A percentile compares a stretch with the other conserved stretches of the same genome.
Conservation (phyloP, 305 asterid species). For the Rubia balearica region DNA sequence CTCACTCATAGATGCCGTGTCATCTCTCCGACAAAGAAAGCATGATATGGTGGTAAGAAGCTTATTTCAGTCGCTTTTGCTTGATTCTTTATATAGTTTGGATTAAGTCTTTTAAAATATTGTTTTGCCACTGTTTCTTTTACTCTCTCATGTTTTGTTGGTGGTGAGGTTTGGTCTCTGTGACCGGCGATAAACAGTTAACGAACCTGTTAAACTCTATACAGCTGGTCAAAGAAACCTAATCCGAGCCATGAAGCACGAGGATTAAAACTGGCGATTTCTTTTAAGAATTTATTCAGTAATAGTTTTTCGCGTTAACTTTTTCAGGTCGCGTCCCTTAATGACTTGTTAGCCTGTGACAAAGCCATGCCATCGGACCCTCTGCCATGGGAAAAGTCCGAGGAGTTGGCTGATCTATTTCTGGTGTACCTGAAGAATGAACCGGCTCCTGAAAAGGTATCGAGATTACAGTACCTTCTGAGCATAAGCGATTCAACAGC, state of each 20-base stretch:
- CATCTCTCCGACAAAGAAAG: constrained; percentile 79
- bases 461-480: constrained; percentile 73
- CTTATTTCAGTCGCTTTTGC: constrained; percentile 4
- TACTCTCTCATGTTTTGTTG: neutral
- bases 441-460: constrained; percentile 51
- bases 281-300: neutral
- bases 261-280: neutral
- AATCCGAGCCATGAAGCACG: too few relatives aligned
- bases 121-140: neutral
- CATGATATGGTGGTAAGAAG: constrained; percentile 64
- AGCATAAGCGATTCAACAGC: constrained; percentile 72
- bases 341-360: constrained; percentile 88
- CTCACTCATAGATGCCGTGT: constrained; percentile 84
- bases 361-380: constrained; percentile 81
- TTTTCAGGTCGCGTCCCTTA: constrained; percentile 73
- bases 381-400: constrained; percentile 75
- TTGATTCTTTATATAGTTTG: neutral
- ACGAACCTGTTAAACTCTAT: neutral
- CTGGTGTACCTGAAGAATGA: constrained; percentile 51
- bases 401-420: constrained; percentile 72
- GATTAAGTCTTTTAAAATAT: neutral
- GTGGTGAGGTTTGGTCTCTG: neutral
- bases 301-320: constrained; percentile 7
- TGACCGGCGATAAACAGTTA: neutral
- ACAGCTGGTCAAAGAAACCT: neutral